Evolutionary conservation across 2,329 filamentous ascomycete species (phyloP).

Genomic region (Hortaea werneckii): DNA sequence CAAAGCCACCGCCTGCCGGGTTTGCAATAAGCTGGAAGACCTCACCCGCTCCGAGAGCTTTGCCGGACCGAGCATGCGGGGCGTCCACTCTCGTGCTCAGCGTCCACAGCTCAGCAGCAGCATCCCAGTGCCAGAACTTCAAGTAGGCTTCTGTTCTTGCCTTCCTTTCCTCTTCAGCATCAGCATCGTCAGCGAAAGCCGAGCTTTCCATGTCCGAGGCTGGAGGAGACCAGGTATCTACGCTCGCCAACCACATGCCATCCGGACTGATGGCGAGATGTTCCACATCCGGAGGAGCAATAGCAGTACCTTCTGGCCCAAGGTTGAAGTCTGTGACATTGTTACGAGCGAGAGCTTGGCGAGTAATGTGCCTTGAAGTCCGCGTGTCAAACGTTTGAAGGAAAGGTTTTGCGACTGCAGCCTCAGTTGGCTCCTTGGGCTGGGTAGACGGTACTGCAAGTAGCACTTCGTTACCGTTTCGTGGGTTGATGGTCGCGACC

Average conservation of each 20-base stretch:
- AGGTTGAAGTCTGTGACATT: constrained; percentile 74
- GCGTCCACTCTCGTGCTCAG: constrained; percentile 74
- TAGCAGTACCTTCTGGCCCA: constrained; percentile 57
- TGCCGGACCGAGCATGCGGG: constrained; percentile 50
- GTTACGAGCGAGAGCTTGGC: constrained; percentile 80
- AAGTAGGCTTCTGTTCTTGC: constrained; percentile 60
- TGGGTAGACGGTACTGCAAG: constrained; percentile 44
- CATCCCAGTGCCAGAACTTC: constrained; percentile 77
- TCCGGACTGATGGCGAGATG: constrained; percentile 67
- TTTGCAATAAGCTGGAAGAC: constrained; percentile 67
- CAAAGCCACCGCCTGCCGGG: constrained; percentile 61
- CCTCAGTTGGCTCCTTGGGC: constrained; percentile 25
- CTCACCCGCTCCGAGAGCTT: constrained; percentile 32
- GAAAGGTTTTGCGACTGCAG: constrained; percentile 40
- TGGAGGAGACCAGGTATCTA: constrained; percentile 82
- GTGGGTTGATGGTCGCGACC: constrained; percentile 31
- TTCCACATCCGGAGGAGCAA: constrained; percentile 69
- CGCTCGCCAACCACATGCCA: constrained; percentile 80
- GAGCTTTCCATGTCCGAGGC: constrained; percentile 55
- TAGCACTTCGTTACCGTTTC: constrained; percentile 31
- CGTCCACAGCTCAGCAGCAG: constrained; percentile 49
- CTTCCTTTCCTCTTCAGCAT: constrained; percentile 34
- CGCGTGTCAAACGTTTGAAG: constrained; percentile 84
- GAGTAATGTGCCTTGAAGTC: constrained; percentile 65
- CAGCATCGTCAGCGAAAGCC: constrained; percentile 20